Conservation (phyloP, 78 protist genomes). For the Planoprotostelium fungivorum region DNA sequence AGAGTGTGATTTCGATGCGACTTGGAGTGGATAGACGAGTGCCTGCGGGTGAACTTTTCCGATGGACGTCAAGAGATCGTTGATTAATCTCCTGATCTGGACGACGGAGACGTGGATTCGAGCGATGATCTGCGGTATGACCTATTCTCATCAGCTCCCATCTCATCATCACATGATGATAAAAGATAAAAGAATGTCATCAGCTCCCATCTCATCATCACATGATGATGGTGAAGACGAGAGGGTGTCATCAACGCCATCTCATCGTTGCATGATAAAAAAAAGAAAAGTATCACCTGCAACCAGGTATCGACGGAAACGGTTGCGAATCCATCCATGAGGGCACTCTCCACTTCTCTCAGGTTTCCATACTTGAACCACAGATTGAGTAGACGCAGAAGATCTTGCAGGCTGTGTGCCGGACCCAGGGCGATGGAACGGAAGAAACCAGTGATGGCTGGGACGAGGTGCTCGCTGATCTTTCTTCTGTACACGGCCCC, state of each 20-base stretch:
- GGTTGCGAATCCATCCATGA: constrained; percentile 66
- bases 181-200: neutral
- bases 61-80: constrained; percentile 68
- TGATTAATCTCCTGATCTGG: constrained; percentile 67
- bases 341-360: constrained; percentile 52
- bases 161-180: neutral
- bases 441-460: constrained; percentile 86
- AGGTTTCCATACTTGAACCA: constrained; percentile 86
- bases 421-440: constrained; percentile 68
- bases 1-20: constrained; percentile 83
- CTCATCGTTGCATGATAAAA: constrained; percentile 44
- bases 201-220: neutral
- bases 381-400: constrained; percentile 84
- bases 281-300: constrained; percentile 86
- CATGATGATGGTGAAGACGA: neutral
- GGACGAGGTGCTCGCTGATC: constrained; percentile 31
- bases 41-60: constrained; percentile 98
- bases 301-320: constrained; percentile 96
- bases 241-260: neutral
- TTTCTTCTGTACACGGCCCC: constrained; percentile 27
- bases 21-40: constrained; percentile 96
- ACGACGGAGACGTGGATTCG: constrained; percentile 79
- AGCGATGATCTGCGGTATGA: constrained; percentile 90
- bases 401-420: constrained; percentile 76
- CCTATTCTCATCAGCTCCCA: neutral